These are phyloP conservation scores for Pyrrhoderma lamaoense DNA, from an alignment of 1,284 basidiomycete genomes.

Conservation along the genomic window DNA sequence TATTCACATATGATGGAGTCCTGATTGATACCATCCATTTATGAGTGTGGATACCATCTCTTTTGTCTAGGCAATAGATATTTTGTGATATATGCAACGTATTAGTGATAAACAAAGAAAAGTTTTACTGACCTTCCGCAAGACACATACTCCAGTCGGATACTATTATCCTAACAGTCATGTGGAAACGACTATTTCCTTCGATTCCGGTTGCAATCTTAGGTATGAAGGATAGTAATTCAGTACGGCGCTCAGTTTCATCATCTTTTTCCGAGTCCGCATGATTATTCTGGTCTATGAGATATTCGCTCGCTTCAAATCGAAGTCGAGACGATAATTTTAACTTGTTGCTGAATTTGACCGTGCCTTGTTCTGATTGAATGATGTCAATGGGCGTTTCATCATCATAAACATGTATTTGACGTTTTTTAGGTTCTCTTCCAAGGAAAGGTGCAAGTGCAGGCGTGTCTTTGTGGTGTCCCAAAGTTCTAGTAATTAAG, in stretches of 20 bases:
- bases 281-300: slow-evolving; percentile 5
- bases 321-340: slow-evolving; percentile 31
- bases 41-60: slow-evolving; percentile 41
- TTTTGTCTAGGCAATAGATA: too few species aligned
- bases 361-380: slow-evolving; percentile 9
- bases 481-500: slow-evolving; percentile 53
- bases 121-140: slow-evolving; percentile 38
- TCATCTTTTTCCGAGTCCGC: slow-evolving; percentile 1
- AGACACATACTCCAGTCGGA: slow-evolving; percentile 60
- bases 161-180: slow-evolving; percentile 52
- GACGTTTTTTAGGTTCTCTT: slow-evolving; percentile 45
- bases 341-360: background rate
- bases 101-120: too few species aligned
- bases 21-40: slow-evolving; percentile 66
- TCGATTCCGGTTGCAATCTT: slow-evolving; percentile 14
- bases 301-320: slow-evolving; percentile 38
- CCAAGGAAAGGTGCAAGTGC: slow-evolving; percentile 67
- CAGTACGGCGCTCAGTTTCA: slow-evolving; percentile 8
- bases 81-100: too few species aligned
- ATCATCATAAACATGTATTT: slow-evolving; percentile 44
- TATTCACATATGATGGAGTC: slow-evolving; percentile 60
- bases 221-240: slow-evolving; percentile 2
- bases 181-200: slow-evolving; percentile 54
- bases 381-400: slow-evolving; percentile 17
- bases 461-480: slow-evolving; percentile 61